These are phyloP conservation scores for Brasilioporus rufonigricans DNA, from an alignment of 768 basidiomycete species.

Conservation along the genomic window DNA sequence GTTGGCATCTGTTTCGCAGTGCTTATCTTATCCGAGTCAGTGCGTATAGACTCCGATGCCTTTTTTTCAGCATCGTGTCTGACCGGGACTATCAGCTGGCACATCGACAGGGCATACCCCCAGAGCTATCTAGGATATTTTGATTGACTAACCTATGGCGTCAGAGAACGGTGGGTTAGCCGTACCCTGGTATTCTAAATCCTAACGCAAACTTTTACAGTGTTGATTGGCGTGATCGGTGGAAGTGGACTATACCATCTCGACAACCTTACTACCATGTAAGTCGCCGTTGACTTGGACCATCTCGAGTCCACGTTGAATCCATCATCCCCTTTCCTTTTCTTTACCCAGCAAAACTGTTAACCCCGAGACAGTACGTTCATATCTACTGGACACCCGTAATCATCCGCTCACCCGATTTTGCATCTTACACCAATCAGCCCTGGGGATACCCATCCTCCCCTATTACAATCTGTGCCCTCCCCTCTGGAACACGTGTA, in stretches of 20 bases:
- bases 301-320: neutral
- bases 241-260: conserved; percentile 92
- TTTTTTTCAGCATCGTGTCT: neutral
- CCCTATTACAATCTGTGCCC: conserved; percentile 87
- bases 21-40: conserved; percentile 1
- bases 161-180: conserved; percentile 17
- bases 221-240: conserved; percentile 86
- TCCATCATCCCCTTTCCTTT: neutral
- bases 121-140: neutral
- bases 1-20: too few relatives aligned
- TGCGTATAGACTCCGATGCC: neutral
- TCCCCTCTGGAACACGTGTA: conserved; percentile 75
- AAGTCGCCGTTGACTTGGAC: conserved; percentile 31
- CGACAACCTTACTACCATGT: conserved; percentile 88
- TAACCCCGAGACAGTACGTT: conserved; percentile 75
- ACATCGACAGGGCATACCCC: neutral
- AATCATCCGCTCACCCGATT: neutral
- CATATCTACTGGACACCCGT: neutral
- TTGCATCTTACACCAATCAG: conserved; percentile 35
- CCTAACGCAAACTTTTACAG: conserved; percentile 33
- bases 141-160: conserved; percentile 2
- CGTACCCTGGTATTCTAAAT: neutral
- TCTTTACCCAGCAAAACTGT: conserved; percentile 67
- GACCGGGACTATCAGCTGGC: neutral
- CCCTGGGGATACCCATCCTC: conserved; percentile 94